phyloP scores from a whole-genome alignment of 202 grass and related monocot genomes.

The Elaeis oleifera region DNA sequence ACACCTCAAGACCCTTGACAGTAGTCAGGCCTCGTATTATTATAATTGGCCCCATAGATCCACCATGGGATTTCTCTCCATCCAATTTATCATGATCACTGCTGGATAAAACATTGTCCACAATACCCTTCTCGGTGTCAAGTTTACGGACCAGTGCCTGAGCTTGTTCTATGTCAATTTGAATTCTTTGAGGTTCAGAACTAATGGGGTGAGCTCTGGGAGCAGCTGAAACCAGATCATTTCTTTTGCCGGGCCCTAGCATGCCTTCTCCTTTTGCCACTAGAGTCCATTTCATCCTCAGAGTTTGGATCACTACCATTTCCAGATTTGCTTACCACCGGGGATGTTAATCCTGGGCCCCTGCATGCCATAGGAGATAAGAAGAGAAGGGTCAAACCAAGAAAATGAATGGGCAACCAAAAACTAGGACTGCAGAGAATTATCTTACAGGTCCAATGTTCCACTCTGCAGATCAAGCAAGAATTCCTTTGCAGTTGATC shows the following conservation, averaged over 20 bases:
- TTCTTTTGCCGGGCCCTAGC: conserved; percentile 54
- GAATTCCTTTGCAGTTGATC: conserved; percentile 60
- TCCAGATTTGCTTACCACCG: conserved; percentile 41
- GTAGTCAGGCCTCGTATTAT: conserved; percentile 87
- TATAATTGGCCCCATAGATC: conserved; percentile 92
- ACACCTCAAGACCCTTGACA: conserved; percentile 92
- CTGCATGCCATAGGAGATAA: conserved; percentile 28
- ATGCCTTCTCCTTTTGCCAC: conserved; percentile 76
- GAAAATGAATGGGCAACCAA: conserved; percentile 6
- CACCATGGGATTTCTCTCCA: conserved; percentile 81
- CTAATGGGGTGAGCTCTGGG: conserved; percentile 67
- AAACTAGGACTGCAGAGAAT: conserved; percentile 15
- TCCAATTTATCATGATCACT: conserved; percentile 55
- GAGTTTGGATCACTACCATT: conserved; percentile 75
- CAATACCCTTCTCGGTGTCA: conserved; percentile 79
- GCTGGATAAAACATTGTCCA: conserved; percentile 52
- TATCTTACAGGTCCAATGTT: conserved; percentile 82
- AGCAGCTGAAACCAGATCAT: conserved; percentile 50
- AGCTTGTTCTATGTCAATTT: conserved; percentile 74
- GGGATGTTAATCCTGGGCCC: conserved; percentile 57
- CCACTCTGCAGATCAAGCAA: conserved; percentile 91
- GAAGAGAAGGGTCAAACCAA: conserved; percentile 31
- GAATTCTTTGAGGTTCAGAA: conserved; percentile 63
- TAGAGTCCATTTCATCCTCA: conserved; percentile 60
- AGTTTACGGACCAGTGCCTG: conserved; percentile 64